Base-by-base conservation (phyloP, 169 alveolate genomes). In the Plasmodium malariae region DNA sequence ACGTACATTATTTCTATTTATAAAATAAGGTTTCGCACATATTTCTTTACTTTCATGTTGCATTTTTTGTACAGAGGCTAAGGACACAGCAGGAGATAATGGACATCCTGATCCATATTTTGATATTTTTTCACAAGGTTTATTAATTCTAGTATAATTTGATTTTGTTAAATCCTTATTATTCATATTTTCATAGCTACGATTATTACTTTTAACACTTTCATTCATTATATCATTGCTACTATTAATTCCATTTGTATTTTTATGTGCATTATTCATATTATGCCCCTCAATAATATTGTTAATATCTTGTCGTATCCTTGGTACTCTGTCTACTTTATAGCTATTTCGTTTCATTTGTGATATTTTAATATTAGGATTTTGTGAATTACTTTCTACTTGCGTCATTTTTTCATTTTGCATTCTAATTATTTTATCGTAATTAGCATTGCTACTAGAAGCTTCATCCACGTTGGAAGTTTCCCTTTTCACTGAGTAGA, bases 311-410 rank as follows among this genome's bases (percentile, higher is more conserved):
- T 34, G 32, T 11, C 28, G 28, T 19, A 73, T n/a, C 48, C 37
- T 73, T 0, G 60, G 70, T 0, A 73, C 55, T 60, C 36, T 73
- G 21, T 73, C 72, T 4, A 73, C 87, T 17, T 24, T 55, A 60
- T 73, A 73, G 12, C 65, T 45, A 57, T 73, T 73, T 73, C 72
- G n/a, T 12, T 60, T 73, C 49, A 26, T 36, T 28, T 57, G 45
- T 19, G 24, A 14, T 19, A 49, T 71, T 71, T 48, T 24, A 11
- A 55, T 48, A 36, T 71, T 71, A 11, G 60, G 59, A 1, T 9
- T 49, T 34, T 34, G 32, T 65, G 57, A 7, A 26, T n/a, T 3
- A 45, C 14, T 17, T 45, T 12, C 21, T 45, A 45, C 14, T 1
- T 3, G 9, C 1, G 14, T 45, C 9, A 0, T 1, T 3, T 45